phyloP scores from a whole-genome alignment of 108 stramenopile genomes.

The Schizochytrium sp. region DNA sequence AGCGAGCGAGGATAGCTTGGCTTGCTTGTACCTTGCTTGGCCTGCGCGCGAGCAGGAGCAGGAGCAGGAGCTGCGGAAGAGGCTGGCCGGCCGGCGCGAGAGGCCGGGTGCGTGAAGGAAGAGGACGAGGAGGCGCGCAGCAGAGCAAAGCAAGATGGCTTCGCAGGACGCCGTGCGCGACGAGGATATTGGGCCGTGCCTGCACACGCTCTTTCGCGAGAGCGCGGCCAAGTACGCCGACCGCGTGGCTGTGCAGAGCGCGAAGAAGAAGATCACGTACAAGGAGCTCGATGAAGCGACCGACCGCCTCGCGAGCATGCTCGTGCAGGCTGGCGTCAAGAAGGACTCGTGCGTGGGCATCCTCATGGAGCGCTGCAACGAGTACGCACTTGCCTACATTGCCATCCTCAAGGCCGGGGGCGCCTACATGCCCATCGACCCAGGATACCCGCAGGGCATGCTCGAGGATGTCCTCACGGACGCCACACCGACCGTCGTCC shows the following conservation, averaged over 20 bases:
- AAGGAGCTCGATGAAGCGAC: conserved; percentile 35
- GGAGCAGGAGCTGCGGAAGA: too few species aligned
- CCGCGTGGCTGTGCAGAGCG: conserved; percentile 29
- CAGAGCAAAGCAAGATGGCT: too few species aligned
- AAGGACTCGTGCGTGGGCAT: conserved; percentile 36
- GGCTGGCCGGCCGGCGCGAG: too few species aligned
- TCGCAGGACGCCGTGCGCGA: not conserved
- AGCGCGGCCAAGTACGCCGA: conserved; percentile 22
- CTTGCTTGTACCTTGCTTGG: too few species aligned
- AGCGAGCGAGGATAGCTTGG: too few species aligned
- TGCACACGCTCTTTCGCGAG: conserved; percentile 34
- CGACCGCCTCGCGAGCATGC: conserved; percentile 28
- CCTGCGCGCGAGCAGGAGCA: too few species aligned
- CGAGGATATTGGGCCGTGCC: conserved; percentile 7
- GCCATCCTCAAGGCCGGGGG: conserved; percentile 59
- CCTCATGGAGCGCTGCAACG: conserved; percentile 52
- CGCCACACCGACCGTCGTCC: conserved; percentile 40
- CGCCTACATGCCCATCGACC: conserved; percentile 60
- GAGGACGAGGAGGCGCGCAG: too few species aligned
- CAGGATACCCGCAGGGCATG: conserved; percentile 61
- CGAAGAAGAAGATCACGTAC: conserved; percentile 26
- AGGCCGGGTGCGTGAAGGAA: too few species aligned
- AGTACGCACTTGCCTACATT: conserved; percentile 56
- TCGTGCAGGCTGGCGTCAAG: conserved; percentile 28
- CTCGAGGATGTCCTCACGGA: conserved; percentile 51